phyloP scores from a whole-genome alignment of 2,329 filamentous ascomycete genomes.

The Pestalotiopsis sp. region DNA sequence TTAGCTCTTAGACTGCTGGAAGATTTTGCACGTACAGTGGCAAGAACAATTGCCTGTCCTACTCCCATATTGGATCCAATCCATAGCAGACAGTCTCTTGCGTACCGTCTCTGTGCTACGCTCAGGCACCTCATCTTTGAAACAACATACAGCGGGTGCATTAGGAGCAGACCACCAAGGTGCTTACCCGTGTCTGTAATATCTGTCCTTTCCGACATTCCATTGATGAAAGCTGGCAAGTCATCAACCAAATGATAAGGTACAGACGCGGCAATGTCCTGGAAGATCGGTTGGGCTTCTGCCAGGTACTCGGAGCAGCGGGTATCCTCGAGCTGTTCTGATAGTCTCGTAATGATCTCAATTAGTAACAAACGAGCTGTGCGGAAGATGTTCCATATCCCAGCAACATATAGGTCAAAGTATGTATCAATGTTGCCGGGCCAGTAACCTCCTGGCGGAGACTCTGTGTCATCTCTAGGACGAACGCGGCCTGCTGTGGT shows the following conservation, averaged over 20 bases:
- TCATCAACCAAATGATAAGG: slow-evolving; percentile 25
- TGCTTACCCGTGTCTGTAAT: slow-evolving; percentile 17
- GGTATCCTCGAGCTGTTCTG: neutral
- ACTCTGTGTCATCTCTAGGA: neutral
- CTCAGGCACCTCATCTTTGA: slow-evolving; percentile 19
- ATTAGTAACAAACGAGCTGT: slow-evolving; percentile 13
- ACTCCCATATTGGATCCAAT: slow-evolving; percentile 28
- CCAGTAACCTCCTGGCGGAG: slow-evolving; percentile 14
- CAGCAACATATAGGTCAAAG: slow-evolving; percentile 19
- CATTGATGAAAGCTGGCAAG: slow-evolving; percentile 19
- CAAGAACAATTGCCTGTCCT: slow-evolving; percentile 24
- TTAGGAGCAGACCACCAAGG: slow-evolving; percentile 27
- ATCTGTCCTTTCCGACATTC: slow-evolving; percentile 3
- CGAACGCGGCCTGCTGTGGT: slow-evolving; percentile 7
- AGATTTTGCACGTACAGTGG: slow-evolving; percentile 21
- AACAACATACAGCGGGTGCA: slow-evolving; percentile 22
- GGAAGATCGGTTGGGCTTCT: slow-evolving; percentile 10
- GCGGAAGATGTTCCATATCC: slow-evolving; percentile 19
- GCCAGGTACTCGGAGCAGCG: neutral
- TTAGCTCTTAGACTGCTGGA: too few relatives aligned
- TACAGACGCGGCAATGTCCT: slow-evolving; percentile 23
- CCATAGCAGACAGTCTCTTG: slow-evolving; percentile 25
- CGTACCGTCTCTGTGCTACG: slow-evolving; percentile 16
- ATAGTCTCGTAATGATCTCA: slow-evolving; percentile 1
- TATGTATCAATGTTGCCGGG: slow-evolving; percentile 19